Evolutionary conservation across 2,329 filamentous ascomycete species (phyloP), one percentile per base, ranked within the genome.

Genomic region (Macrophomina pseudophaseolina): DNA sequence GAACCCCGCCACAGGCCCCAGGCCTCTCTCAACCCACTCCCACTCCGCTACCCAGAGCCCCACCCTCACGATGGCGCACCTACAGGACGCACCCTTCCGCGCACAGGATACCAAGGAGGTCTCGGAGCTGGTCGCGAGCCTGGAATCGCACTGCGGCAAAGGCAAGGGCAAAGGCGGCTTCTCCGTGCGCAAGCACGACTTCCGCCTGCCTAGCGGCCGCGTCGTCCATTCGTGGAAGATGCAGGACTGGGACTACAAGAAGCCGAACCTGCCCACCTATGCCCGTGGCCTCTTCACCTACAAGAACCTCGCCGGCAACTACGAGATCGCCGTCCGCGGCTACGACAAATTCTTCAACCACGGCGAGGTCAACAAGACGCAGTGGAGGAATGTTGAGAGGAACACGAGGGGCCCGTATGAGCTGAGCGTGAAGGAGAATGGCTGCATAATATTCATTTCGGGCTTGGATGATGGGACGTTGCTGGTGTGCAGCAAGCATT

Each of bases 311-410:
- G 83, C 86, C 32, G 88, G 88, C 8, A 83, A 87, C 8, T 82
- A 87, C 12, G 92, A 97, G 78, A 97, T 99, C 71, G 91, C 87
- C 1, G 88, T 93, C 58, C 87, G 95, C 72, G 95, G 95, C 62
- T 99, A 99, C 80, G 94, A 99, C 84, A 99, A 99, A 80, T 99
- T 99, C 83, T 99, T 99, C 87, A 99, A 99, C 73, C 86, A 92
- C 48, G 87, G 87, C 60, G 95, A 99, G 80, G 90, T 97, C 7
- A 79, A 82, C 54, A 88, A 91, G 70, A 99, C 95, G 3, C 86
- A 89, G 72, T 99, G 95, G 95, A 78, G 83, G 16, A 91, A 90
- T 74, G 92, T 99, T 68, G 84, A 90, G 74, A 79, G 80, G 33
- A 85, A 91, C 66, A 98, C 95, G 0, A 82, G 87, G 70, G 93